Conservation (phyloP, 2,329 filamentous ascomycete species). For the Fusarium austroafricanum region DNA sequence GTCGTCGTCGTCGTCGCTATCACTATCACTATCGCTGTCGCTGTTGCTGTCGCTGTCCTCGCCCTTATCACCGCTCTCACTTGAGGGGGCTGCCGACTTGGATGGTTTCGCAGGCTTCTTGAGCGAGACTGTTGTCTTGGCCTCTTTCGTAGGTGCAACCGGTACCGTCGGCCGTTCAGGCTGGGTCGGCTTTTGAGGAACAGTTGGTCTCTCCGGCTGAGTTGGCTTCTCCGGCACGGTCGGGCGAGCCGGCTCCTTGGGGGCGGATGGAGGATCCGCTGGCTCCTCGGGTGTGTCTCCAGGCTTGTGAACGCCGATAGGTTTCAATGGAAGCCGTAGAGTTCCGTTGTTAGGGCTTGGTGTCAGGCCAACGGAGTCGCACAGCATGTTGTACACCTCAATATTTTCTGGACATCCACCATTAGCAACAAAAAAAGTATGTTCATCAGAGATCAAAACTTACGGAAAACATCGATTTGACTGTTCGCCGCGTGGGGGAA, state of each 20-base stretch:
- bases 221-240: constrained; percentile 33
- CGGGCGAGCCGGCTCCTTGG: constrained; percentile 39
- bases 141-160: constrained; percentile 24
- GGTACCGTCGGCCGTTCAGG: constrained; percentile 27
- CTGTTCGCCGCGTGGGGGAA: constrained; percentile 89
- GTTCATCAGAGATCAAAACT: constrained; percentile 55
- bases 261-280: constrained; percentile 58
- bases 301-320: constrained; percentile 70
- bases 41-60: constrained; percentile 28
- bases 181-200: constrained; percentile 30
- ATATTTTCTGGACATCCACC: constrained; percentile 83
- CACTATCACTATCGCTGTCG: constrained; percentile 24
- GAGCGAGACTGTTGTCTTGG: constrained; percentile 36
- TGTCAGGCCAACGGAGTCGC: constrained; percentile 81
- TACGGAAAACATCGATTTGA: constrained; percentile 83
- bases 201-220: constrained; percentile 27
- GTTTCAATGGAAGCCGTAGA: constrained; percentile 75
- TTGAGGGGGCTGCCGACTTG: constrained; percentile 28
- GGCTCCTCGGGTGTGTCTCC: constrained; percentile 62
- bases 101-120: constrained; percentile 31
- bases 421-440: constrained; percentile 41
- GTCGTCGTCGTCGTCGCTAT: constrained; percentile 43
- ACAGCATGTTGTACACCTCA: constrained; percentile 94
- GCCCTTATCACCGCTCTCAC: constrained; percentile 22
- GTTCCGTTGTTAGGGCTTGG: constrained; percentile 90